phyloP scores from a whole-genome alignment of 1,284 basidiomycete species.

The Ustilago hordei region DNA sequence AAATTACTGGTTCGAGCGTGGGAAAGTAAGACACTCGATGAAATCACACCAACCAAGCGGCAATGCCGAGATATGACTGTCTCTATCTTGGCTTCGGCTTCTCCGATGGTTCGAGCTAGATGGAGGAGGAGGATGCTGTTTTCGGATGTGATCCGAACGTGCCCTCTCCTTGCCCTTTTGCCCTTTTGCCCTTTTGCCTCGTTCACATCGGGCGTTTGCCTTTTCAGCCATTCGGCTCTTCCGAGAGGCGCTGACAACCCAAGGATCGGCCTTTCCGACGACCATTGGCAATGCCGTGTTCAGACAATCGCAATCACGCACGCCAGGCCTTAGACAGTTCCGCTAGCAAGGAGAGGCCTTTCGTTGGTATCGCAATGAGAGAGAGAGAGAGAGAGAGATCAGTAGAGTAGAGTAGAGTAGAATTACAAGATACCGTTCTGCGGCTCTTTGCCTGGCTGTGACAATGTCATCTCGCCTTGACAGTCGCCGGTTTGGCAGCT shows the following conservation, averaged over 20 bases:
- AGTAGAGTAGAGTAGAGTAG: slow-evolving; percentile 4
- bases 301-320: background rate
- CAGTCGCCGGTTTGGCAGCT: slow-evolving; percentile 22
- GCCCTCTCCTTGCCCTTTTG: background rate
- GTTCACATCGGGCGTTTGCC: background rate
- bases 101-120: background rate
- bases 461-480: slow-evolving; percentile 37
- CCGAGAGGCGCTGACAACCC: background rate
- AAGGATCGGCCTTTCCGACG: background rate
- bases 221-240: background rate
- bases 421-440: slow-evolving; percentile 14
- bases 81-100: background rate
- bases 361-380: slow-evolving; percentile 5
- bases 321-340: background rate
- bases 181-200: background rate
- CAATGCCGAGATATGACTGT: background rate
- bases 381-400: too few species aligned
- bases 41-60: background rate
- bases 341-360: background rate
- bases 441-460: too few species aligned
- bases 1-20: slow-evolving; percentile 13
- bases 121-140: slow-evolving; percentile 2
- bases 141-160: slow-evolving; percentile 11
- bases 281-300: too few species aligned
- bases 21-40: background rate